Percentiles rank a stretch among this genome's conserved stretches.
Evolutionary conservation across 2,329 filamentous ascomycete species (phyloP).

Genomic region (Leptographium wingfieldii): DNA sequence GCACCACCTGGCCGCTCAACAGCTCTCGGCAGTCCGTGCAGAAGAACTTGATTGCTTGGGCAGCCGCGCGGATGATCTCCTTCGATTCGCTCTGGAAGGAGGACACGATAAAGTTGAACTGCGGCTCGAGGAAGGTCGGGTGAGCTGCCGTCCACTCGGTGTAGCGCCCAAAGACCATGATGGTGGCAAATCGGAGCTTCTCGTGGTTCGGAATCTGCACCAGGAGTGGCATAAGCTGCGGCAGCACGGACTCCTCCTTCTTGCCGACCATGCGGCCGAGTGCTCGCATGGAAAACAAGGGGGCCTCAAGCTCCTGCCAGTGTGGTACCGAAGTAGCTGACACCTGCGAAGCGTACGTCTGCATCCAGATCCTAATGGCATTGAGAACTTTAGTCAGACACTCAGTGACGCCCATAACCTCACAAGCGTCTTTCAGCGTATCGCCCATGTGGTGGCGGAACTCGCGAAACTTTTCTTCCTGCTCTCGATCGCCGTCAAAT

Average conservation of each 20-base stretch:
- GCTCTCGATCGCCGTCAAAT: slow-evolving; percentile 90
- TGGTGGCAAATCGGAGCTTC: slow-evolving; percentile 95
- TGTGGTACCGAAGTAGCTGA: slow-evolving; percentile 67
- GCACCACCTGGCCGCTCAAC: slow-evolving; percentile 68
- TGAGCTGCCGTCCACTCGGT: slow-evolving; percentile 97
- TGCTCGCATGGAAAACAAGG: slow-evolving; percentile 86
- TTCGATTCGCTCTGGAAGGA: slow-evolving; percentile 81
- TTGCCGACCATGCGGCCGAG: slow-evolving; percentile 94
- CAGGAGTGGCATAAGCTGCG: slow-evolving; percentile 83
- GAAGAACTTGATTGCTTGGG: slow-evolving; percentile 92
- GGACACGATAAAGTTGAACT: slow-evolving; percentile 90
- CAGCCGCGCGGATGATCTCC: slow-evolving; percentile 84
- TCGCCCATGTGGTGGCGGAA: slow-evolving; percentile 97
- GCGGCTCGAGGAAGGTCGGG: slow-evolving; percentile 79
- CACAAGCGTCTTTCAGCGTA: slow-evolving; percentile 90
- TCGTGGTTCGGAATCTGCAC: slow-evolving; percentile 92
- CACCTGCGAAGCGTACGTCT: slow-evolving; percentile 64
- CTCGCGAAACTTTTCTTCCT: slow-evolving; percentile 92
- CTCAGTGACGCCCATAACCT: slow-evolving; percentile 86
- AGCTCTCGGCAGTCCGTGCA: slow-evolving; percentile 88
- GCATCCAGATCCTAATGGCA: slow-evolving; percentile 79
- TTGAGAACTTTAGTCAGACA: slow-evolving; percentile 82
- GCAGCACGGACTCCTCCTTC: slow-evolving; percentile 76
- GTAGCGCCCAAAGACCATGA: slow-evolving; percentile 93
- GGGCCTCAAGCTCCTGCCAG: slow-evolving; percentile 94